Evolutionary conservation across 2,329 filamentous ascomycete genomes (phyloP), one percentile per base, ranked within the genome.

Genomic region (Botryotinia globosa): DNA sequence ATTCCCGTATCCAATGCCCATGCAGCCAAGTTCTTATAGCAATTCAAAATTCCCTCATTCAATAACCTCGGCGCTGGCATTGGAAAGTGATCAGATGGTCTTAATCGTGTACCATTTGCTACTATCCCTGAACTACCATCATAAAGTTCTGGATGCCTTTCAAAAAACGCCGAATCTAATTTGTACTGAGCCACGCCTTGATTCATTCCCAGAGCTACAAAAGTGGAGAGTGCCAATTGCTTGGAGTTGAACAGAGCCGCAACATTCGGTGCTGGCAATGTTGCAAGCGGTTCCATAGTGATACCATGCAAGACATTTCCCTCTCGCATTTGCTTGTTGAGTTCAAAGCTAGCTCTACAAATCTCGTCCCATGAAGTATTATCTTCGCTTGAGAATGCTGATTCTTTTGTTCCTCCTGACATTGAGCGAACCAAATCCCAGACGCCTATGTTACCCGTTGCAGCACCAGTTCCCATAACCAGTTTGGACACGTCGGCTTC

Each of bases 71-170:
- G 65, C 10, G 1, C 34, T 32, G 6, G n/a, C 1, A 67, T 56
- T 18, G 16, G 1, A 42, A 10, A 67, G 4, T 39, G 34, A 22
- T 39, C 34, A 7, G 65, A n/a, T 67, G 67, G 62, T 56, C 71
- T 48, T 42, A 67, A 14, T 34, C 39, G 70, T 12, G n/a, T 51
- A 32, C 70, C 70, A 48, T 16, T 72, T 22, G 69, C 69, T 37
- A 67, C 22, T 29, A 72, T 34, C 6, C n/a, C 48, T 20, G 48
- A 25, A 29, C n/a, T 45, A n/a, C 22, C n/a, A 61, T 72, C 62
- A 61, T 67, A 67, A 25, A 72, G 62, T 67, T 72, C 70, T n/a
- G 70, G 70, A 67, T 72, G 62, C 6, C 62, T 42, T 37, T 67
- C 51, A 44, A 72, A 72, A 44, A 72, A 72, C 4, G 12, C 29